These are phyloP conservation scores for Fragilariopsis cylindrus DNA, from an alignment of 108 stramenopile species.

Conservation along the genomic window DNA sequence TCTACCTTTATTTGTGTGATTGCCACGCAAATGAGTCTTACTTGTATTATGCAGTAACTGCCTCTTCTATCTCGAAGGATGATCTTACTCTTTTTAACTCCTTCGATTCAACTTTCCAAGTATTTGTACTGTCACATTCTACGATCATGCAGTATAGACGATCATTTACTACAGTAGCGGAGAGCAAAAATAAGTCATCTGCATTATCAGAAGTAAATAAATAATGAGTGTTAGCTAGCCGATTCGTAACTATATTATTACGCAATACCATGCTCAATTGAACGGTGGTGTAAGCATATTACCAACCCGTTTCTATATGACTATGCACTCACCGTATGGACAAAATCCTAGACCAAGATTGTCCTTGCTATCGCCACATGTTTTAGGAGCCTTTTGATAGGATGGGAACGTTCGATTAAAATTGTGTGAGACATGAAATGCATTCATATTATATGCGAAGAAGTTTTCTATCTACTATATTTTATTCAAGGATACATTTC, in stretches of 20 bases:
- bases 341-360: slow-evolving; percentile 83
- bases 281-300: neutral
- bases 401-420: neutral
- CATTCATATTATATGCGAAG: neutral
- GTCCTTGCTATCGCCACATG: slow-evolving; percentile 55
- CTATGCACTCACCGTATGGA: slow-evolving; percentile 51
- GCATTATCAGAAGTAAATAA: too few relatives aligned
- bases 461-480: too few relatives aligned
- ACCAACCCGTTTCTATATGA: neutral
- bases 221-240: too few relatives aligned
- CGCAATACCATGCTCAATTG: too few relatives aligned
- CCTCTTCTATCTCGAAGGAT: slow-evolving; percentile 57
- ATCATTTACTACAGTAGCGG: slow-evolving; percentile 64
- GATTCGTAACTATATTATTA: too few relatives aligned
- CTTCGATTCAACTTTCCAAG: slow-evolving; percentile 74
- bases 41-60: neutral
- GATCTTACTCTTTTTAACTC: slow-evolving; percentile 73
- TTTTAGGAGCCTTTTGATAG: slow-evolving; percentile 38
- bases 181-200: slow-evolving; percentile 56
- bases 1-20: too few relatives aligned
- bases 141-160: slow-evolving; percentile 59
- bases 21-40: too few relatives aligned
- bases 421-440: neutral
- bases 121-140: slow-evolving; percentile 54
- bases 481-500: too few relatives aligned